phyloP scores from a whole-genome alignment of 2,329 filamentous ascomycete genomes.

The Pyrenophora tritici-repentis region DNA sequence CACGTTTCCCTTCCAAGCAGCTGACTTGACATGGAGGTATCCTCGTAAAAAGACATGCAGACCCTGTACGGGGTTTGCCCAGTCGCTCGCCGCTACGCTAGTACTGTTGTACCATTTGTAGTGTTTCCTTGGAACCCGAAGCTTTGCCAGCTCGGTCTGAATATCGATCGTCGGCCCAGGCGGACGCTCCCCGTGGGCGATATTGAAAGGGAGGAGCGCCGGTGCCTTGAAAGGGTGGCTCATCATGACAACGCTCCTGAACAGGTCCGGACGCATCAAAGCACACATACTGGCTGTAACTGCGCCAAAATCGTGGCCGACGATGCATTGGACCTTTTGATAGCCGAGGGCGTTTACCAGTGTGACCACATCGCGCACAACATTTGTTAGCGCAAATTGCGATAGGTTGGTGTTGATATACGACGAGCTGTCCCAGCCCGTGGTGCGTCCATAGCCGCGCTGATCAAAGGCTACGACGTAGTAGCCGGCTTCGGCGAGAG shows the following conservation, averaged over 20 bases:
- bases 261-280: slow-evolving; percentile 67
- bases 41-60: slow-evolving; percentile 66
- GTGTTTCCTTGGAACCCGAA: slow-evolving; percentile 66
- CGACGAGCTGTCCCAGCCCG: slow-evolving; percentile 59
- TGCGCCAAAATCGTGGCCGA: slow-evolving; percentile 71
- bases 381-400: slow-evolving; percentile 61
- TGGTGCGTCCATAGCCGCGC: slow-evolving; percentile 70
- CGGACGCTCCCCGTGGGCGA: slow-evolving; percentile 39
- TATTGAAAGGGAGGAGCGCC: slow-evolving; percentile 56
- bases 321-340: slow-evolving; percentile 60
- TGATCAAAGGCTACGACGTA: slow-evolving; percentile 71
- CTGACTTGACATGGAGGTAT: slow-evolving; percentile 72
- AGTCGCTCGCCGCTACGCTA: slow-evolving; percentile 53
- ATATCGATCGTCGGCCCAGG: slow-evolving; percentile 50
- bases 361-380: slow-evolving; percentile 66
- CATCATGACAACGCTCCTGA: slow-evolving; percentile 65
- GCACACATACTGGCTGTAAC: slow-evolving; percentile 64
- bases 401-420: slow-evolving; percentile 61
- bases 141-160: slow-evolving; percentile 60
- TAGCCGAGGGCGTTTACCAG: slow-evolving; percentile 67
- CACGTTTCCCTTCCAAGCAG: slow-evolving; percentile 61
- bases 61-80: slow-evolving; percentile 56
- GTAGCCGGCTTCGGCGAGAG: slow-evolving; percentile 64
- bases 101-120: slow-evolving; percentile 71
- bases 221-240: slow-evolving; percentile 67